Evolutionary conservation across 805 yeast genomes (phyloP), one percentile per base, ranked within the genome.

Genomic region (Saccharomycopsis schoenii): DNA sequence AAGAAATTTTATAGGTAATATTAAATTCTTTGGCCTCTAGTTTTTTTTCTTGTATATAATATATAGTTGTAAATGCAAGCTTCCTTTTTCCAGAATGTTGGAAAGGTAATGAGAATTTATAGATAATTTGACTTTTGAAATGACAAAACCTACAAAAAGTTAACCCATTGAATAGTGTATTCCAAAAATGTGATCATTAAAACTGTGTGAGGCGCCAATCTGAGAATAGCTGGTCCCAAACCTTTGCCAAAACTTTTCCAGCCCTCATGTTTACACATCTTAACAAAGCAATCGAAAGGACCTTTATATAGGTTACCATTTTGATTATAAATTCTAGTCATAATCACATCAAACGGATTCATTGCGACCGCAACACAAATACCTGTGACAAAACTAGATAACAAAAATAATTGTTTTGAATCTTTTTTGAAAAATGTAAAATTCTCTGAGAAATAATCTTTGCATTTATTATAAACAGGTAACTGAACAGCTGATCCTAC

Each of bases 291-390:
- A 74, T 94, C 99, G 25, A 91, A 66, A 1, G 97, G 96, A 10
- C 96, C 96, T 58, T 76, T 79, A 74, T 94, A 94, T 59, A 88
- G 80, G 68, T 88, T 80, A 57, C 96, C 97, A 15, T 55, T 59
- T 72, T 94, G 98, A 74, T 94, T 94, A 75, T 93, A 94, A 72
- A 94, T 86, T 76, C 99, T 83, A 1, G 99, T 94, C 74, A 94
- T 77, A 58, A 94, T 81, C 55, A 94, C 98, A 73, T 94, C 99
- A 83, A 97, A 91, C 15, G 99, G 98, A 72, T 92, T 94, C 97
- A 94, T 93, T 39, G 89, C 96, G 21, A 92, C 77, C 58, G 96
- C 92, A 39, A 94, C 98, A 67, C 97, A 97, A 50, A 91, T 71
- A 55, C 99, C 99, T 8, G 97, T 85, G 65, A 80, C 75, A 0